Base-by-base conservation (phyloP, 2,329 filamentous ascomycete genomes). In the Escovopsis sp. region DNA sequence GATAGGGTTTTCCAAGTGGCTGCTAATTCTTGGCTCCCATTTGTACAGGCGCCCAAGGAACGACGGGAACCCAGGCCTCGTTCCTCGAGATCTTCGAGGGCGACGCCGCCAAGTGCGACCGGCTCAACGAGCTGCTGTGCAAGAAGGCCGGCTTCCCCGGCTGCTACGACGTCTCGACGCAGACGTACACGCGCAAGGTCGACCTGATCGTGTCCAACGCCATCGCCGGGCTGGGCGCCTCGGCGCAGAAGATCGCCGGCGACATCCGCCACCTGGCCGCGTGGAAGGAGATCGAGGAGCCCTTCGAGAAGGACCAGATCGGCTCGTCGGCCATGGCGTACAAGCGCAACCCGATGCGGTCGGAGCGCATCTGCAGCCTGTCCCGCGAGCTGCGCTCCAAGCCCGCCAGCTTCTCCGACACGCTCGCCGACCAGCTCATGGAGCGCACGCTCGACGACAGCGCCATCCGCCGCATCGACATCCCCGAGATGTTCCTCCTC, bases 231-330 rank as follows among this genome's bases (percentile, higher is more conserved):
- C 76, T 94, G 33, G 86, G 83, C 23, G 70, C 83, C n/a, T 85
- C 83, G 0, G 81, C 73, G 0, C 48, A 49, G 51, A 72, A 77
- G 39, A 87, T 92, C 40, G 72, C 75, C 28, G 68, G 69, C 34
- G 81, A 88, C 48, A 79, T 90, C 43, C 68, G 81, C 32, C 78
- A 84, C 50, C 63, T 88, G 31, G 79, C 79, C 4, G 66, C 71
- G 46, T 69, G 76, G 59, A 93, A 94, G 65, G 84, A 92, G 56
- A 65, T 90, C 36, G 85, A 90, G 51, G 82, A 87, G 38, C 33
- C 33, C 28, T 28, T 25, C 19, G 16, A 35, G 33, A 26, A 28
- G 27, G 27, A 19, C 25, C 34, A 35, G 25, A 35, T 35, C 25
- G 34, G 28, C 17, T 25, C 27, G 9, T 31, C 27, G 17, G 28